Evolutionary conservation across 2,329 filamentous ascomycete species (phyloP).

Genomic region (Alternaria tenuissima): DNA sequence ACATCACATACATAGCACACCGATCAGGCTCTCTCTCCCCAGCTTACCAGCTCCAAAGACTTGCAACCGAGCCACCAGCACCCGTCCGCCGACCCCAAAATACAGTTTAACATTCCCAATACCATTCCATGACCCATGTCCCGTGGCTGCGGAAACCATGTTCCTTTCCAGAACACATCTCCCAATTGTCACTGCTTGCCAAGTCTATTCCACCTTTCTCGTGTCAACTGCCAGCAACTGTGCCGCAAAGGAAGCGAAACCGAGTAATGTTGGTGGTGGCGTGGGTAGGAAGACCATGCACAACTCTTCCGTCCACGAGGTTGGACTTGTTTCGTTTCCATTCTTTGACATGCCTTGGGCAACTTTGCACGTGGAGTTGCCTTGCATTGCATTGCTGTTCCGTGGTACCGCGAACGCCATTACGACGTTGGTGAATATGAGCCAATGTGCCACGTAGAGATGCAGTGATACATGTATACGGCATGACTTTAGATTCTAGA

Average conservation of each 20-base stretch:
- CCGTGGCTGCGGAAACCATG: not conserved
- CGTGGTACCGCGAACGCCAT: not conserved
- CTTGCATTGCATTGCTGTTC: not conserved
- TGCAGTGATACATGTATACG: not conserved
- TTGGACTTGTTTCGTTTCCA: not conserved
- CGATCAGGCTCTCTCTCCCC: not conserved
- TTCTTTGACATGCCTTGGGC: not conserved
- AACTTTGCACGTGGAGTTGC: not conserved
- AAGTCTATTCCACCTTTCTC: not conserved
- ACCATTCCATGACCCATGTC: not conserved
- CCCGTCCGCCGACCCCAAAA: not conserved
- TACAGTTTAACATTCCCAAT: not conserved
- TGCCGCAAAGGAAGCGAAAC: not conserved
- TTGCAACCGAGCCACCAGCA: not conserved
- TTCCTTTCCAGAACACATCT: not conserved
- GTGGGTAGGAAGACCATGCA: not conserved
- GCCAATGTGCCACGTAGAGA: not conserved
- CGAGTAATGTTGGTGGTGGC: slow-evolving; percentile 7
- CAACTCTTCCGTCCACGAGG: not conserved
- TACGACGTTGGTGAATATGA: not conserved
- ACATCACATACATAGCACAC: slow-evolving; percentile 1
- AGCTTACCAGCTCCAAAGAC: not conserved
- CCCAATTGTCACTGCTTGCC: not conserved
- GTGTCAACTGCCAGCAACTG: not conserved
- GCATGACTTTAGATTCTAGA: no score